These are phyloP conservation scores for Zoysia japonica DNA, from an alignment of 176 grass and related monocot species.

Conservation along the genomic window DNA sequence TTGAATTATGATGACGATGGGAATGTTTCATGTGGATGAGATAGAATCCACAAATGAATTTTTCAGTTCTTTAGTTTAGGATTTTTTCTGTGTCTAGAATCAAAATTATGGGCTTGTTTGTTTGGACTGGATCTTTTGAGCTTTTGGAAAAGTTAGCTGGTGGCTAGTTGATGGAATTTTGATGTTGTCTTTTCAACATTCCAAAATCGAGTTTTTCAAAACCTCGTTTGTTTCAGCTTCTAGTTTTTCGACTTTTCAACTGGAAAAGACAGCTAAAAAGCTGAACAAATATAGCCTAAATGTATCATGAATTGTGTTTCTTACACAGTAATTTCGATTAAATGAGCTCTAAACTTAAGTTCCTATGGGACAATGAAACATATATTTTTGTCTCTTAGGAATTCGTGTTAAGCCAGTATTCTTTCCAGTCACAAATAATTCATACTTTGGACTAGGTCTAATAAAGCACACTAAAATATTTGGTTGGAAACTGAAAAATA, in stretches of 20 bases:
- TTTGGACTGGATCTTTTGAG: too few relatives aligned
- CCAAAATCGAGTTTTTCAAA: too few relatives aligned
- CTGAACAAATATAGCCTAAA: too few relatives aligned
- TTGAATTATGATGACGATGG: slow-evolving; percentile 1
- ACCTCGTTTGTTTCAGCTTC: too few relatives aligned
- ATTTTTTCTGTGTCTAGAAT: background rate
- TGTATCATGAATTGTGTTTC: too few relatives aligned
- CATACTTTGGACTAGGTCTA: background rate
- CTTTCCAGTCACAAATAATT: background rate
- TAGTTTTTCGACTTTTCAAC: too few relatives aligned
- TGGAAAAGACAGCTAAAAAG: too few relatives aligned
- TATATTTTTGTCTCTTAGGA: background rate
- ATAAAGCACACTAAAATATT: background rate
- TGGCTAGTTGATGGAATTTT: too few relatives aligned
- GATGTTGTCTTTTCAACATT: too few relatives aligned
- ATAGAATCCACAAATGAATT: background rate
- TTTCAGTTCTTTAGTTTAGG: background rate
- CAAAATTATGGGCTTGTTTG: background rate
- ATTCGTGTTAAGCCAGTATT: background rate
- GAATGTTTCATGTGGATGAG: slow-evolving; percentile 1
- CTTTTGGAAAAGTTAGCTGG: too few relatives aligned
- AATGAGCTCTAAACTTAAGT: background rate
- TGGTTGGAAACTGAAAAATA: background rate
- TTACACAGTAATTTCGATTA: background rate
- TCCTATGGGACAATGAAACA: background rate